A percentile compares a stretch with the other conserved stretches of the same genome.
Evolutionary conservation across 768 basidiomycete species (phyloP).

Genomic region (Agrocybe chaxingu): DNA sequence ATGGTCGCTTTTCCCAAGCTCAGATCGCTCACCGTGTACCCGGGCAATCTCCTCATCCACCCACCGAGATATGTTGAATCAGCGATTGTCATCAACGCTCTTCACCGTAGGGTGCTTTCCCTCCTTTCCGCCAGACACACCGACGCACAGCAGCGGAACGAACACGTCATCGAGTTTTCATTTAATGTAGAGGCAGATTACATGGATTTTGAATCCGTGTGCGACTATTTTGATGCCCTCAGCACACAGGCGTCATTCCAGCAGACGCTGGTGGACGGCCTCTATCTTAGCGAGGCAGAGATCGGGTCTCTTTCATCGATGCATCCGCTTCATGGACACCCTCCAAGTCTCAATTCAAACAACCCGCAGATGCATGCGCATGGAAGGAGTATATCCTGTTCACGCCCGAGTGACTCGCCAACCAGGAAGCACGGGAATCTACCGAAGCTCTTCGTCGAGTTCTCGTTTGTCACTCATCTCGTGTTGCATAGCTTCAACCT

Average conservation of each 20-base stretch:
- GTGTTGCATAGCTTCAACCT: conserved; percentile 10
- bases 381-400: not conserved
- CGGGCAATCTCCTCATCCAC: conserved; percentile 12
- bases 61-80: conserved; percentile 16
- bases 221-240: conserved; percentile 9
- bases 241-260: conserved; percentile 7
- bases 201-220: conserved; percentile 14
- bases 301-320: too few relatives aligned
- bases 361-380: conserved; percentile 6
- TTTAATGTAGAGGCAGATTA: conserved; percentile 18
- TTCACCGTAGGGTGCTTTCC: conserved; percentile 4
- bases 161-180: not conserved
- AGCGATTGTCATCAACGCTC: conserved; percentile 9
- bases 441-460: conserved; percentile 8
- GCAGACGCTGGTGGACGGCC: conserved; percentile 5
- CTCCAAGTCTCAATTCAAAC: conserved; percentile 1
- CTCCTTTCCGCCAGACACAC: not conserved
- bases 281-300: too few relatives aligned
- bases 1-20: conserved; percentile 6
- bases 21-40: conserved; percentile 13
- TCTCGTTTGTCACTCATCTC: conserved; percentile 10
- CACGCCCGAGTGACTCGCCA: too few relatives aligned
- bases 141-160: too few relatives aligned
- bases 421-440: too few relatives aligned
- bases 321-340: too few relatives aligned